Evolutionary conservation across 2,329 filamentous ascomycete genomes (phyloP).

Genomic region (Talaromyces islandicus): DNA sequence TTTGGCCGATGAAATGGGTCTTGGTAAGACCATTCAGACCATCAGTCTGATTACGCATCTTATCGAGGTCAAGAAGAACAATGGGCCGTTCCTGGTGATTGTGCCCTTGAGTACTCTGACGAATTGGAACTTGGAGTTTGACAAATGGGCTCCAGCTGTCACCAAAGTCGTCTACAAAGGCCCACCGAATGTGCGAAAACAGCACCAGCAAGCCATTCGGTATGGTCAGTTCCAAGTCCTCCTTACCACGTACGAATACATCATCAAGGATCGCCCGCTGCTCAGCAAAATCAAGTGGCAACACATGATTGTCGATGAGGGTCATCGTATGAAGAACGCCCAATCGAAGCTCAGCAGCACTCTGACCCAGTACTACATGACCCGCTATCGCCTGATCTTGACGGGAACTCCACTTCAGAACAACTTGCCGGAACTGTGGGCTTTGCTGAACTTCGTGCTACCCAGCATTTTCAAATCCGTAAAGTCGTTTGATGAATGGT

Average conservation of each 20-base stretch:
- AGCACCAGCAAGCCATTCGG: conserved; percentile 88
- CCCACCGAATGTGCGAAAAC: conserved; percentile 78
- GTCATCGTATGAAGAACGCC: conserved; percentile 98
- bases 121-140: conserved; percentile 98
- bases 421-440: conserved; percentile 93
- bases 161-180: conserved; percentile 93
- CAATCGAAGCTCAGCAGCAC: conserved; percentile 94
- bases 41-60: conserved; percentile 97
- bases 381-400: conserved; percentile 90
- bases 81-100: conserved; percentile 90
- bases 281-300: conserved; percentile 99
- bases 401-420: conserved; percentile 97
- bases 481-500: conserved; percentile 99
- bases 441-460: conserved; percentile 95
- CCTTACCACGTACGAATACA: conserved; percentile 97
- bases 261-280: conserved; percentile 95
- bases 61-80: conserved; percentile 89
- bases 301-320: conserved; percentile 99
- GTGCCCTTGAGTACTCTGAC: conserved; percentile 94
- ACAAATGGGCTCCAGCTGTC: conserved; percentile 94
- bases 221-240: conserved; percentile 94
- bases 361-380: conserved; percentile 90
- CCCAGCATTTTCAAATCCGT: conserved; percentile 99
- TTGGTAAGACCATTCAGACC: conserved; percentile 98
- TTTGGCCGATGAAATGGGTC: conserved; percentile 97